Conservation (phyloP, 1,284 basidiomycete genomes). For the Cutaneotrichosporon mucoides region DNA sequence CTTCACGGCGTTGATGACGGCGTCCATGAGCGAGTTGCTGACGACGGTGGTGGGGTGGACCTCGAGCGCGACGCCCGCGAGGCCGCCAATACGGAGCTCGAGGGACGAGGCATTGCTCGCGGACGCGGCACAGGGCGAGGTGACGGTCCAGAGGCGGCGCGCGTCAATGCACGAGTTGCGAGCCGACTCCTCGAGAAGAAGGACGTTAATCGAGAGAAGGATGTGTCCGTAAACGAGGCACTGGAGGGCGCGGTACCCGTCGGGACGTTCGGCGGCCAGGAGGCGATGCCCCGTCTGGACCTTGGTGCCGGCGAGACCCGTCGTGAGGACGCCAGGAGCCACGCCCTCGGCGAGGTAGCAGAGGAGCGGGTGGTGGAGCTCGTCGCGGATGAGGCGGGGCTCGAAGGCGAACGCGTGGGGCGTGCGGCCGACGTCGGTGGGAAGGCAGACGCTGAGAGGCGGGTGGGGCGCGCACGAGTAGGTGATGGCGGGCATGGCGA, state of each 20-base stretch:
- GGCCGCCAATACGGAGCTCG: slow-evolving; percentile 15
- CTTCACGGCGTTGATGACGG: slow-evolving; percentile 11
- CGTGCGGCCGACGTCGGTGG: slow-evolving; percentile 7
- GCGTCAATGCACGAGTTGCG: slow-evolving; percentile 15
- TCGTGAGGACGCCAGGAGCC: slow-evolving; percentile 1
- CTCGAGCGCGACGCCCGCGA: slow-evolving; percentile 14
- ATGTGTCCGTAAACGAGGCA: slow-evolving; percentile 13
- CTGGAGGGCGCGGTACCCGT: slow-evolving; percentile 20
- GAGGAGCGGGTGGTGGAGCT: slow-evolving; percentile 19
- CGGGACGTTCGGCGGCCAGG: slow-evolving; percentile 12
- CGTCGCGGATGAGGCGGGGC: slow-evolving; percentile 16
- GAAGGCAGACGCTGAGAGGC: slow-evolving; percentile 5
- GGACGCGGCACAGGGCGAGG: slow-evolving; percentile 1
- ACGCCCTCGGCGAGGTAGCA: slow-evolving; percentile 20
- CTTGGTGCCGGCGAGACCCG: slow-evolving; percentile 8
- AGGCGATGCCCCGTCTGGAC: slow-evolving; percentile 11
- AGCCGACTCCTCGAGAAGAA: slow-evolving; percentile 15
- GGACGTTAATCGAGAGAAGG: slow-evolving; percentile 14
- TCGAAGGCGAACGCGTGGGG: slow-evolving; percentile 10
- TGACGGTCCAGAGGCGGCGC: slow-evolving; percentile 14
- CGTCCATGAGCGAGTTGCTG: slow-evolving; percentile 16
- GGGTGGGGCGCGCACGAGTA: slow-evolving; percentile 12
- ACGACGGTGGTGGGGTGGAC: slow-evolving; percentile 19
- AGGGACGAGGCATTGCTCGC: not conserved
- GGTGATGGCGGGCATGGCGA: slow-evolving; percentile 7